These are phyloP conservation scores for Zopfia rhizophila DNA, from an alignment of 2,329 filamentous ascomycete species.

Conservation along the genomic window DNA sequence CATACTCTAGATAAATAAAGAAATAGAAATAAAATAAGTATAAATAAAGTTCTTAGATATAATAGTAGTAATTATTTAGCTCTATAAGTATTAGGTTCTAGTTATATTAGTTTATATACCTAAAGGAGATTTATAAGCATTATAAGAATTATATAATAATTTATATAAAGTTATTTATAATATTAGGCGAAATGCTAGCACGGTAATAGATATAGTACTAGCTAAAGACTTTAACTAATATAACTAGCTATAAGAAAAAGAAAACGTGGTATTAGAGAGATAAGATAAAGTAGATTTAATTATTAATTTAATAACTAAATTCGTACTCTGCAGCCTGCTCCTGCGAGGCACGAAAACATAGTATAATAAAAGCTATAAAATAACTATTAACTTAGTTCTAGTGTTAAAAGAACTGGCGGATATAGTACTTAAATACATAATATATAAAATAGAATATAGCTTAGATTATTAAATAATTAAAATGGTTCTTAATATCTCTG, in stretches of 20 bases:
- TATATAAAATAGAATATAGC: no score
- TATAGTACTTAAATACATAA: no score
- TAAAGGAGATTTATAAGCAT: constrained; percentile 11
- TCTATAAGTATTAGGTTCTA: constrained; percentile 11
- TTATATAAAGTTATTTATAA: constrained; percentile 9
- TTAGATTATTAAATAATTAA: no score
- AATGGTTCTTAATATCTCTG: no score
- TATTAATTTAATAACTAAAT: constrained; percentile 25
- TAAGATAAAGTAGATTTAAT: constrained; percentile 21
- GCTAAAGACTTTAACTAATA: constrained; percentile 24
- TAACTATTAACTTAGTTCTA: no score
- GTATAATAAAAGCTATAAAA: no score
- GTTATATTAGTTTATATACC: constrained; percentile 18
- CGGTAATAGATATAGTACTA: constrained; percentile 20
- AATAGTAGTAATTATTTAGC: constrained; percentile 16
- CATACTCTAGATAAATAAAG: constrained; percentile 15
- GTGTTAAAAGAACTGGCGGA: no score
- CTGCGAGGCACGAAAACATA: constrained; percentile 13
- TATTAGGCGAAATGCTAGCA: constrained; percentile 11
- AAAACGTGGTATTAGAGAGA: constrained; percentile 10
- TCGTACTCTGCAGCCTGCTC: constrained; percentile 22
- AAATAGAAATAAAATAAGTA: constrained; percentile 11
- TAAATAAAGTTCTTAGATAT: constrained; percentile 11
- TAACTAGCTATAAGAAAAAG: constrained; percentile 22
- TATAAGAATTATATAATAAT: constrained; percentile 9